Percentiles rank a stretch among this genome's conserved stretches.
Evolutionary conservation across 768 basidiomycete species (phyloP).

Genomic region (Mycena alexandri): DNA sequence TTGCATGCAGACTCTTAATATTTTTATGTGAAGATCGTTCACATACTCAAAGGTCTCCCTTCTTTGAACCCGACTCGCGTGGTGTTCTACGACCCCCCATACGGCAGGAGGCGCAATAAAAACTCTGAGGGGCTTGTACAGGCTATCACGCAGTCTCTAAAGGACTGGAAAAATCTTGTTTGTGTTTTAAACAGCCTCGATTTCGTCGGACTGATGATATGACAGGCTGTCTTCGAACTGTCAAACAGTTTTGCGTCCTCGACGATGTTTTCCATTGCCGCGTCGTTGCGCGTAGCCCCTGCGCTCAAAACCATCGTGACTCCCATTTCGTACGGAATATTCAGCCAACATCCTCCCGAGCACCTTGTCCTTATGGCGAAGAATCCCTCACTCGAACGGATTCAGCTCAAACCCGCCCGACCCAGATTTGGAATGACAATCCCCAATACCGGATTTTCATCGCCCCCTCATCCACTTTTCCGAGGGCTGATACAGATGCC

Average conservation of each 20-base stretch:
- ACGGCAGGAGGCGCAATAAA: background rate
- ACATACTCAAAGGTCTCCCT: slow-evolving; percentile 23
- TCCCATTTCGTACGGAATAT: background rate
- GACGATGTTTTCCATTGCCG: background rate
- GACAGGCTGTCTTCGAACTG: slow-evolving; percentile 21
- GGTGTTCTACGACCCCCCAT: slow-evolving; percentile 16
- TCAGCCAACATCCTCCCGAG: background rate
- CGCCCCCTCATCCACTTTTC: slow-evolving; percentile 10
- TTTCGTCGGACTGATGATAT: background rate
- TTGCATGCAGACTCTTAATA: too few relatives aligned
- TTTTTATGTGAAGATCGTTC: too few relatives aligned
- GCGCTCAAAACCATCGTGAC: slow-evolving; percentile 13
- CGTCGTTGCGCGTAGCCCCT: slow-evolving; percentile 2
- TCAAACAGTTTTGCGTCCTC: background rate
- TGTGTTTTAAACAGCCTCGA: background rate
- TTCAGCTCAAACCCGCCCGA: slow-evolving; percentile 18
- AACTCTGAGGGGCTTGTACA: background rate
- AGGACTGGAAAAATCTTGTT: slow-evolving; percentile 28
- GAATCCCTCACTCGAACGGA: slow-evolving; percentile 19
- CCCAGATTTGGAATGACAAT: too few relatives aligned
- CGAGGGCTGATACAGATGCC: slow-evolving; percentile 25
- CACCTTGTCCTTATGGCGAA: slow-evolving; percentile 12
- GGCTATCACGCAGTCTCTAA: slow-evolving; percentile 4
- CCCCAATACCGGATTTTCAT: too few relatives aligned
- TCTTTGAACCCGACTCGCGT: slow-evolving; percentile 32